A percentile compares a stretch with the other conserved stretches of the same genome.
These are phyloP conservation scores for Aphanoascus verrucosus DNA, from an alignment of 2,329 filamentous ascomycete genomes.

Conservation along the genomic window DNA sequence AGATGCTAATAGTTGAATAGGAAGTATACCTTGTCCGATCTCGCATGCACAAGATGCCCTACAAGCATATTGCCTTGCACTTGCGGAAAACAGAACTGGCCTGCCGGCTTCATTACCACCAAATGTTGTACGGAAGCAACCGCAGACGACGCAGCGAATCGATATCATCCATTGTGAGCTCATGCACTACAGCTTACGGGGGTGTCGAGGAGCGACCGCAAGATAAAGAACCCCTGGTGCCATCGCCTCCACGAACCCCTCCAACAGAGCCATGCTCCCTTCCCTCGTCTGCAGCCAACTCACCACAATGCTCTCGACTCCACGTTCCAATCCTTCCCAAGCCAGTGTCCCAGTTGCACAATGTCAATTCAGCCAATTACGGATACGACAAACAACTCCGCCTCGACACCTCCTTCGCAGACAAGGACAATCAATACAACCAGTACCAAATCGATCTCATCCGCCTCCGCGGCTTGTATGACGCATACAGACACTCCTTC, in stretches of 20 bases:
- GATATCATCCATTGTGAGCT: conserved; percentile 48
- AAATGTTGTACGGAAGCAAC: conserved; percentile 71
- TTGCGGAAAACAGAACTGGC: conserved; percentile 81
- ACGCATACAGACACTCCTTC: conserved; percentile 58
- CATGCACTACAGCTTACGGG: conserved; percentile 26
- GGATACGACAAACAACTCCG: conserved; percentile 8
- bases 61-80: conserved; percentile 78
- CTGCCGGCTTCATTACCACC: conserved; percentile 78
- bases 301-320: conserved; percentile 5
- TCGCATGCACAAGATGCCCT: conserved; percentile 77
- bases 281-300: conserved; percentile 6
- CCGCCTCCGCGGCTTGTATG: conserved; percentile 60
- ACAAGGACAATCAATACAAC: conserved; percentile 8
- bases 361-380: conserved; percentile 4
- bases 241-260: conserved; percentile 7
- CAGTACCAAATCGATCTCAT: conserved; percentile 45
- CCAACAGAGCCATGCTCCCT: conserved; percentile 8
- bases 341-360: conserved; percentile 6
- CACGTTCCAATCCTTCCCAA: conserved; percentile 12
- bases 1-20: conserved; percentile 34
- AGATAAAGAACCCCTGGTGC: conserved; percentile 3
- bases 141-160: conserved; percentile 67
- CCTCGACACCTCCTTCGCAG: conserved; percentile 4
- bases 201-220: conserved; percentile 5
- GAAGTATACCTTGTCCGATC: conserved; percentile 76